Evolutionary conservation across 495 filamentous ascomycete genomes (phyloP).

Genomic region (Astrothelium macrocarpum): DNA sequence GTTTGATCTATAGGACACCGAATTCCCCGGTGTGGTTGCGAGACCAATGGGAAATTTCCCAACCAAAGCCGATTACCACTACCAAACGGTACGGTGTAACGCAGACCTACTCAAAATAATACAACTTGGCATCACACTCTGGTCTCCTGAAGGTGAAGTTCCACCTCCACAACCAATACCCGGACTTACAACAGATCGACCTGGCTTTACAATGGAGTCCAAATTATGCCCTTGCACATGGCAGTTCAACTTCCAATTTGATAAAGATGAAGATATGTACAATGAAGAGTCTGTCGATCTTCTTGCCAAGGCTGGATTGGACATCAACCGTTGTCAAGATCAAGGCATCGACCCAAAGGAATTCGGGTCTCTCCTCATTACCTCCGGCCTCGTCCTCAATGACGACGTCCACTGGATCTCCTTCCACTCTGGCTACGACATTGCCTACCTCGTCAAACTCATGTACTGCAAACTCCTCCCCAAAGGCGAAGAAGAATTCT

Average conservation of each 20-base stretch:
- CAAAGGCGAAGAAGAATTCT: conserved; percentile 78
- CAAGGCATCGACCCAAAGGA: conserved; percentile 85
- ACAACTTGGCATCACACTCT: conserved; percentile 88
- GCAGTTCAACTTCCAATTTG: conserved; percentile 99
- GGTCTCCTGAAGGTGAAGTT: conserved; percentile 76
- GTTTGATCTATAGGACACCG: conserved; percentile 62
- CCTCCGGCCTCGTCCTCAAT: conserved; percentile 79
- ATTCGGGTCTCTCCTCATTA: conserved; percentile 82
- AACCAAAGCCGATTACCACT: conserved; percentile 94
- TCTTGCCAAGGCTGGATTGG: conserved; percentile 74
- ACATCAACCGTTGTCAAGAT: conserved; percentile 70
- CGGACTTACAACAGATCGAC: conserved; percentile 36
- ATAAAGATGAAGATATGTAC: conserved; percentile 91
- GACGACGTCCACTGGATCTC: conserved; percentile 91
- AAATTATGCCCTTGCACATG: conserved; percentile 73
- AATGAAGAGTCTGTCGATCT: conserved; percentile 85
- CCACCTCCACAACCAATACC: conserved; percentile 57
- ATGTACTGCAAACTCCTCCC: conserved; percentile 71
- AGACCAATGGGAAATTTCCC: conserved; percentile 88
- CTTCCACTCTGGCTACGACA: conserved; percentile 98
- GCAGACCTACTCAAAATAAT: conserved; percentile 96
- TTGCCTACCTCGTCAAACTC: conserved; percentile 92
- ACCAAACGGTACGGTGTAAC: conserved; percentile 93
- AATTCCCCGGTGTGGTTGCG: conserved; percentile 93
- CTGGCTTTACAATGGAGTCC: conserved; percentile 32